Evolutionary conservation across 148 eudicot species (phyloP).

Genomic region (Euryodendron excelsum): DNA sequence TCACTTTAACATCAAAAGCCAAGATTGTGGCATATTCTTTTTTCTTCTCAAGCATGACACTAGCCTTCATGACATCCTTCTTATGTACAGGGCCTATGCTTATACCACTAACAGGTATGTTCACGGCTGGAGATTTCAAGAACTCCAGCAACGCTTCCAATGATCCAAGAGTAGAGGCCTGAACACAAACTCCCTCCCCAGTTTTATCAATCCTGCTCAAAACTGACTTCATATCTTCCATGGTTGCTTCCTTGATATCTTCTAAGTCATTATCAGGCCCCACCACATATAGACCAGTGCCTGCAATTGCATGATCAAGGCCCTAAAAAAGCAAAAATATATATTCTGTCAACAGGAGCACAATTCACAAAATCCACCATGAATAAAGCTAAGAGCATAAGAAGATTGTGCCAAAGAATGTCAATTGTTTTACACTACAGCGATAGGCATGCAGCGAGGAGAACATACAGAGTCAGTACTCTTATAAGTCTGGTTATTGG

Average conservation of each 20-base stretch:
- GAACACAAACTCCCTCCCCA: conserved; percentile 94
- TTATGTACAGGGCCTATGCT: conserved; percentile 94
- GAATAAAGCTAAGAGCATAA: background rate
- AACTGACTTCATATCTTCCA: conserved; percentile 81
- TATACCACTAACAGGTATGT: conserved; percentile 90
- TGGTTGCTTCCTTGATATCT: conserved; percentile 54
- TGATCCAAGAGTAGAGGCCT: conserved; percentile 95
- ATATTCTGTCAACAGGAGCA: background rate
- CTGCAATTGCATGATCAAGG: conserved; percentile 98
- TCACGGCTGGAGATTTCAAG: conserved; percentile 77
- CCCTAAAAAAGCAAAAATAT: conserved; percentile 43
- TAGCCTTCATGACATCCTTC: conserved; percentile 93
- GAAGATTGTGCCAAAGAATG: background rate
- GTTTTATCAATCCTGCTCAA: conserved; percentile 84
- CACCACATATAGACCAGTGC: conserved; percentile 80
- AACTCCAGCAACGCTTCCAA: conserved; percentile 86
- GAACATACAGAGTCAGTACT: background rate
- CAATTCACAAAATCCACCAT: background rate
- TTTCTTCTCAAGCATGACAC: conserved; percentile 98
- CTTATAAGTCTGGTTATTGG: background rate
- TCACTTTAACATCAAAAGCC: conserved; percentile 96
- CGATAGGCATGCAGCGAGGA: background rate
- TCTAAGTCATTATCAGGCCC: conserved; percentile 84
- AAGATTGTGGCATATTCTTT: conserved; percentile 92
- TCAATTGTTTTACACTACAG: background rate